Conservation (phyloP, 495 filamentous ascomycete genomes). For the Aspergillus carlsbadensis region DNA sequence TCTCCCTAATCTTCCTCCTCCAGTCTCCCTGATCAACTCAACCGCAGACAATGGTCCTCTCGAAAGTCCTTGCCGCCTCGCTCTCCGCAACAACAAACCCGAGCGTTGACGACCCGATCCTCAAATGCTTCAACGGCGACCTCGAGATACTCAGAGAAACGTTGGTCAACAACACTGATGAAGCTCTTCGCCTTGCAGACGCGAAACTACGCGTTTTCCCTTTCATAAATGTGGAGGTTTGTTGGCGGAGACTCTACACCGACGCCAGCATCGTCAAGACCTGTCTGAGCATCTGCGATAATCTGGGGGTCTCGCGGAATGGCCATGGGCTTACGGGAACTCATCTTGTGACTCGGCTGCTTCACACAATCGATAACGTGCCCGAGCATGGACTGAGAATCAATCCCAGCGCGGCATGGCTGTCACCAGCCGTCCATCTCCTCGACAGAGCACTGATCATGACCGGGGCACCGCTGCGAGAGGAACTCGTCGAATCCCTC, state of each 20-base stretch:
- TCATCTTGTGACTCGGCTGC: conserved; percentile 10
- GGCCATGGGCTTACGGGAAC: not conserved
- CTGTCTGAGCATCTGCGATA: conserved; percentile 36
- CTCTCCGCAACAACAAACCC: conserved; percentile 32
- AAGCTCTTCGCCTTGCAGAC: conserved; percentile 45
- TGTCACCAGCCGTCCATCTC: conserved; percentile 52
- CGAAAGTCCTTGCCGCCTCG: conserved; percentile 19
- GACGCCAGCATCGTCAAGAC: conserved; percentile 71
- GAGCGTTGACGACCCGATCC: conserved; percentile 41
- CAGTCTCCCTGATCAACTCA: not conserved
- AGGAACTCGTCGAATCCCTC: conserved; percentile 54
- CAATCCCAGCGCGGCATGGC: conserved; percentile 26
- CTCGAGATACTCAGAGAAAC: conserved; percentile 23
- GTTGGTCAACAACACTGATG: conserved; percentile 35
- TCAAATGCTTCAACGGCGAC: conserved; percentile 33
- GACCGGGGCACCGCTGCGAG: conserved; percentile 68
- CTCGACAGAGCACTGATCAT: conserved; percentile 84
- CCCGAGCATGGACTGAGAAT: not conserved
- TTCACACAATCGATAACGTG: conserved; percentile 13
- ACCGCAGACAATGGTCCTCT: conserved; percentile 18
- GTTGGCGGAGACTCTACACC: conserved; percentile 77
- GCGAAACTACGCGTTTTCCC: conserved; percentile 72
- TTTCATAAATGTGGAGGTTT: conserved; percentile 69
- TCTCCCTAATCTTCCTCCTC: not conserved
- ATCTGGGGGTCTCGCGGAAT: conserved; percentile 15